phyloP scores from a whole-genome alignment of 2,329 filamentous ascomycete genomes.

The Colletotrichum sp. region DNA sequence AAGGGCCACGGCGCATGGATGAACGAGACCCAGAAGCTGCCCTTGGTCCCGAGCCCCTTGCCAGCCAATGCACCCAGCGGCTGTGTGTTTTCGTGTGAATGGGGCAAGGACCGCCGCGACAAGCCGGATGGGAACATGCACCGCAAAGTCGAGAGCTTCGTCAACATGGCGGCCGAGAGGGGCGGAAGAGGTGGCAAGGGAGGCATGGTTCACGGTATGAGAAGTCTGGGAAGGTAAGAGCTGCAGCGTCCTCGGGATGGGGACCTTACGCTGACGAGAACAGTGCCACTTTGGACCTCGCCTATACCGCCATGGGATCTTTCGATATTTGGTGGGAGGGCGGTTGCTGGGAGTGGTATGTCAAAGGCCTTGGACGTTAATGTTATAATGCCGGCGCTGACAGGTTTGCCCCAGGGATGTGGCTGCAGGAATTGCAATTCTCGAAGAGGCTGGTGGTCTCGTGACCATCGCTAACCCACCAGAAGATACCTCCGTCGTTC shows the following conservation, averaged over 20 bases:
- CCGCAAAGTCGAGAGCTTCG: conserved; percentile 75
- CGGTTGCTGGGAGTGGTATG: conserved; percentile 79
- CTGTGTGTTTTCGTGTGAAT: conserved; percentile 78
- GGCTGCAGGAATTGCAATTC: conserved; percentile 74
- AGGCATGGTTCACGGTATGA: conserved; percentile 79
- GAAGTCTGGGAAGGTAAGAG: conserved; percentile 66
- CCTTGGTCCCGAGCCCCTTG: conserved; percentile 67
- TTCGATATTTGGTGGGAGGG: conserved; percentile 88
- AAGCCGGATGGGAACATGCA: conserved; percentile 69
- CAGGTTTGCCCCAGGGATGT: conserved; percentile 62
- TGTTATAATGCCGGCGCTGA: conserved; percentile 62
- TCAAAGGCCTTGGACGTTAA: conserved; percentile 38
- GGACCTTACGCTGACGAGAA: neutral
- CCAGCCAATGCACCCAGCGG: conserved; percentile 68
- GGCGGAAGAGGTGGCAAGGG: conserved; percentile 68
- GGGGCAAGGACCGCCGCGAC: conserved; percentile 79
- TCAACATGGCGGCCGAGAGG: conserved; percentile 75
- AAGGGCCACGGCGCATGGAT: conserved; percentile 71
- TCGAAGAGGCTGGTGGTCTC: conserved; percentile 75
- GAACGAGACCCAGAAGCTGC: conserved; percentile 67
- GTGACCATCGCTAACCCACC: conserved; percentile 78
- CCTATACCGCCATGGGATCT: conserved; percentile 75
- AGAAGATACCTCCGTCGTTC: conserved; percentile 58
- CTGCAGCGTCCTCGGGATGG: neutral
- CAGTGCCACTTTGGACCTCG: conserved; percentile 75